phyloP scores from a whole-genome alignment of 371 early-diverging fungal genomes.

The Thermomucor indicae-seudaticae region DNA sequence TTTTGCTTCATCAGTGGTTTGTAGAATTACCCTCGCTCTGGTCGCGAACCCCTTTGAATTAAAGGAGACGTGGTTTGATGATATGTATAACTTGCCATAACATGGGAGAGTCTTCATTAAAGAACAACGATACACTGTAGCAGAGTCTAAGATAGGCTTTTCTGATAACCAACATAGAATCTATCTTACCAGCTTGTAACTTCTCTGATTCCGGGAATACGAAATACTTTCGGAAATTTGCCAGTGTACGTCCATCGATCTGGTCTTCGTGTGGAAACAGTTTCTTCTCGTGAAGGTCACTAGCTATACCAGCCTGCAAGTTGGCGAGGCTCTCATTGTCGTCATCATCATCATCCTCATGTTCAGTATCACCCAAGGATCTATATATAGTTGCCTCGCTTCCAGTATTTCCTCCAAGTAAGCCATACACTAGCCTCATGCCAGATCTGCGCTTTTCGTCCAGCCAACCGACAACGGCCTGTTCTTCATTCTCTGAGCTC shows the following conservation, averaged over 20 bases:
- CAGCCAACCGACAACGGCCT: constrained; percentile 30
- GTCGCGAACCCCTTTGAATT: constrained; percentile 61
- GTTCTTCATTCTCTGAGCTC: constrained; percentile 40
- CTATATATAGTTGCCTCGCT: constrained; percentile 23
- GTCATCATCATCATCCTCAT: constrained; percentile 23
- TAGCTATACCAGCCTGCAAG: not conserved
- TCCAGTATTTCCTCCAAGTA: constrained; percentile 21
- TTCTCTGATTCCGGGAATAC: constrained; percentile 58
- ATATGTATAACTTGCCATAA: constrained; percentile 67
- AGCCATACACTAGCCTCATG: constrained; percentile 38
- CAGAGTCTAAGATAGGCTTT: not conserved
- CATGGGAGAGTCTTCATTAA: constrained; percentile 46
- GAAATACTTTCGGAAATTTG: constrained; percentile 36
- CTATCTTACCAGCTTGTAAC: constrained; percentile 42
- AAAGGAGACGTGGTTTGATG: constrained; percentile 62
- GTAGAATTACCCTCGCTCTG: constrained; percentile 48
- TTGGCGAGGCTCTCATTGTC: constrained; percentile 1
- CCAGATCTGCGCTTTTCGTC: constrained; percentile 38
- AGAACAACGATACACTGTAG: constrained; percentile 42
- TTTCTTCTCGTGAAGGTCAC: too few species aligned
- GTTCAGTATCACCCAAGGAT: constrained; percentile 1
- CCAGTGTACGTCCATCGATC: not conserved
- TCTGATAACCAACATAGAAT: not conserved
- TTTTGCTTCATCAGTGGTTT: not conserved
- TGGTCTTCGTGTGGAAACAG: constrained; percentile 19